Base-by-base conservation (phyloP, 2,329 filamentous ascomycete genomes). In the Diaporthe longicolla region DNA sequence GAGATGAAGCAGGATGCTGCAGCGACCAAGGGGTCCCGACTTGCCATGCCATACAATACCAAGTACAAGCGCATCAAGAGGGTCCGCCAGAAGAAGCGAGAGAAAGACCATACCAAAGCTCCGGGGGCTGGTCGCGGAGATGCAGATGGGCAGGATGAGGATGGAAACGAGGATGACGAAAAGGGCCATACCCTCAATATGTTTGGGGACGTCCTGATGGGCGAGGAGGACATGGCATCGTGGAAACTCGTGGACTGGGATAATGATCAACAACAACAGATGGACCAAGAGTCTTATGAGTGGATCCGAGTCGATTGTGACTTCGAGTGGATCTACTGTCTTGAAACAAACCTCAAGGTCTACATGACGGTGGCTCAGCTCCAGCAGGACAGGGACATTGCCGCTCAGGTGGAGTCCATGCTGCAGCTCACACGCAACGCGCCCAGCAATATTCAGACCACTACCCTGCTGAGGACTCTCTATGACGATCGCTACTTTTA, bases 361-460 rank as follows among this genome's bases (percentile, higher is more conserved):
- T 98, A 98, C 87, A 99, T 99, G 97, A 98, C 97, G 81, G 91
- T 98, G 74, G 98, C 97, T 29, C 97, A 99, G 82, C 87, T 99
- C 76, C 97, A 99, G 82, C 97, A 99, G 83, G 97, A 99, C 83
- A 90, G 96, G 78, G 97, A 99, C 82, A 94, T 99, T 74, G 94
- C 98, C 76, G 97, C 97, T n/a, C 91, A 93, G 77, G 90, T 92
- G 79, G 90, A 93, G 78, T 90, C 94, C 6, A 91, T 97, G 84
- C 88, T 97, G 79, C 95, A 93, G 80, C 89, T 97, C 77, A 87
- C 90, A 54, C 83, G 83, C 82, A 89, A 81, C 84, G 92, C 91
- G 61, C 89, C 94, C 29, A 94, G 96, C 82, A 92, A 93, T 9
- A 90, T 98, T 55, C 93, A 95, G 40, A 95, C 97, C 0, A 97